These are phyloP conservation scores for Lentinula guzmanii DNA, from an alignment of 768 basidiomycete species.

Conservation along the genomic window DNA sequence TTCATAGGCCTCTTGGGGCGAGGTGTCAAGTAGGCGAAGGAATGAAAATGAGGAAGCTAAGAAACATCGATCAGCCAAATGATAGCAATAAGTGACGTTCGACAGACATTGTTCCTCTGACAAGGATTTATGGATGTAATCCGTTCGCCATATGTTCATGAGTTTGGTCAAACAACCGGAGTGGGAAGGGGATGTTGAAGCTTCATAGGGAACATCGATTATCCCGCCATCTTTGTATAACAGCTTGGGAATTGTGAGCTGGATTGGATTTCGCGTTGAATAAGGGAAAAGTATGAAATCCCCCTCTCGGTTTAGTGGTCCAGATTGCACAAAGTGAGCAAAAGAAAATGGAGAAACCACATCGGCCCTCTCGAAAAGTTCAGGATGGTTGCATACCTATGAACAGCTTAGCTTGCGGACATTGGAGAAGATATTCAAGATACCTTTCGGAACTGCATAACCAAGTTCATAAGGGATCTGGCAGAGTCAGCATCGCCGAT, in stretches of 20 bases:
- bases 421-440: constrained; percentile 7
- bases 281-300: constrained; percentile 79
- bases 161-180: constrained; percentile 55
- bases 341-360: constrained; percentile 93
- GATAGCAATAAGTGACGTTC: background rate
- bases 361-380: constrained; percentile 95
- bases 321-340: constrained; percentile 72
- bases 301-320: constrained; percentile 81
- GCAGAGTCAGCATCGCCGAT: constrained; percentile 89
- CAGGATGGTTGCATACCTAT: constrained; percentile 96
- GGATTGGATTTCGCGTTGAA: constrained; percentile 84
- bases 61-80: constrained; percentile 14
- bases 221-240: constrained; percentile 77
- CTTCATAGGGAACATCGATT: constrained; percentile 54
- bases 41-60: constrained; percentile 68
- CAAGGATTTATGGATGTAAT: constrained; percentile 71
- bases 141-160: constrained; percentile 88
- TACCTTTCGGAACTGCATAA: constrained; percentile 99
- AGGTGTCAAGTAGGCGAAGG: constrained; percentile 58
- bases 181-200: constrained; percentile 39
- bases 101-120: constrained; percentile 36
- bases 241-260: constrained; percentile 66
- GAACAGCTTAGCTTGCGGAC: constrained; percentile 1
- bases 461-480: constrained; percentile 95
- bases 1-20: constrained; percentile 59